These are phyloP conservation scores for Isatis lusitanica DNA, from an alignment of 441 rosid species.

Conservation along the genomic window DNA sequence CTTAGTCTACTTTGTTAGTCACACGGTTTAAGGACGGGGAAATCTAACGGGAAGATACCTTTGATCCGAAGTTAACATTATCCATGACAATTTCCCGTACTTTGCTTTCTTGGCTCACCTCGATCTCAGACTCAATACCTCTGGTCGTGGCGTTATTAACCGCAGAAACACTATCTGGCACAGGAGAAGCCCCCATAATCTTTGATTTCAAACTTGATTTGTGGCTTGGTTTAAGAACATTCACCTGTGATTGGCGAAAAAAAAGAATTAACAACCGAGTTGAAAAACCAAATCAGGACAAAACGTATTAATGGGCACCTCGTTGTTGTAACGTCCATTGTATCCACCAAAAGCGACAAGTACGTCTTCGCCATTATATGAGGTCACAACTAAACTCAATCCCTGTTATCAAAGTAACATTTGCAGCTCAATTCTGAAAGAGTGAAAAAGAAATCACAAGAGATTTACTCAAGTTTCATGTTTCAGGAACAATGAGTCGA, in stretches of 20 bases:
- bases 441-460: background rate
- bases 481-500: background rate
- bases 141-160: slow-evolving; percentile 62
- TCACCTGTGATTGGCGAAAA: slow-evolving; percentile 46
- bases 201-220: slow-evolving; percentile 75
- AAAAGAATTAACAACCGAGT: slow-evolving; percentile 2
- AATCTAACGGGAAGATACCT: slow-evolving; percentile 38
- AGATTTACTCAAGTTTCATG: background rate
- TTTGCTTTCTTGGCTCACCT: slow-evolving; percentile 70
- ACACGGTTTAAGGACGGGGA: background rate
- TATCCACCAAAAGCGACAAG: slow-evolving; percentile 85
- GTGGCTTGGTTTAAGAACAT: slow-evolving; percentile 88
- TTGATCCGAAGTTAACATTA: slow-evolving; percentile 48
- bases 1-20: background rate
- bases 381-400: slow-evolving; percentile 69
- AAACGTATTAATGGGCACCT: slow-evolving; percentile 43
- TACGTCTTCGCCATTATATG: slow-evolving; percentile 68
- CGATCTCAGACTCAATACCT: slow-evolving; percentile 70
- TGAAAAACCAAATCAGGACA: slow-evolving; percentile 12
- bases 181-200: slow-evolving; percentile 44
- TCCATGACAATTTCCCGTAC: slow-evolving; percentile 73
- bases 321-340: slow-evolving; percentile 78
- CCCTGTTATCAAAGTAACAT: slow-evolving; percentile 51
- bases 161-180: slow-evolving; percentile 71
- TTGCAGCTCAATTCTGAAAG: background rate